These are phyloP conservation scores for Cyclotella cryptica DNA, from an alignment of 108 stramenopile genomes.

Conservation along the genomic window DNA sequence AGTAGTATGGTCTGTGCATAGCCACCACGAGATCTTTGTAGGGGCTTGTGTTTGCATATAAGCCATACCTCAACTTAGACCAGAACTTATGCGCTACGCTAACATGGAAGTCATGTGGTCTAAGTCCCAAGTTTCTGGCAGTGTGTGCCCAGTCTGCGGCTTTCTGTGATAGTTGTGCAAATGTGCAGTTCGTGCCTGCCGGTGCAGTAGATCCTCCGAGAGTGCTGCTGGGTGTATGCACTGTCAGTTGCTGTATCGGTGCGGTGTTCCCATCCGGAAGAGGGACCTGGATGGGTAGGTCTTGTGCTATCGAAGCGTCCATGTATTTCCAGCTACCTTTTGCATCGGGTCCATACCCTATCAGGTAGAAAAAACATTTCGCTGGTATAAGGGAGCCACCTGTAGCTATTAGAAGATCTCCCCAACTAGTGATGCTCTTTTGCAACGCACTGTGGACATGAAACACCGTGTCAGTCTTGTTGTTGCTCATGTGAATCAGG, in stretches of 20 bases:
- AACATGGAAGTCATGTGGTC: neutral
- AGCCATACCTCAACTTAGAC: conserved; percentile 4
- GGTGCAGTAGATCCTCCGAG: conserved; percentile 15
- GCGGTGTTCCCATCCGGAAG: neutral
- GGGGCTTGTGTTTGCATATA: neutral
- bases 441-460: neutral
- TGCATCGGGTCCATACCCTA: neutral
- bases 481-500: neutral
- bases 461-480: neutral
- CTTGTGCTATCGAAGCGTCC: neutral
- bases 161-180: neutral
- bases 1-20: neutral
- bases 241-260: neutral
- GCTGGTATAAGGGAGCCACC: too few species aligned
- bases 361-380: neutral
- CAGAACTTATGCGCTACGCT: neutral
- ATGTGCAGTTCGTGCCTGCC: neutral
- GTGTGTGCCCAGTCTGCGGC: neutral
- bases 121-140: neutral
- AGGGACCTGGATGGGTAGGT: neutral
- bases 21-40: neutral
- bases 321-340: conserved; percentile 11
- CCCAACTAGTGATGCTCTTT: neutral
- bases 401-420: neutral
- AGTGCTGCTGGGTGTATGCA: neutral